phyloP scores from a whole-genome alignment of 2,329 filamentous ascomycete genomes.

The Penicillium sp. region DNA sequence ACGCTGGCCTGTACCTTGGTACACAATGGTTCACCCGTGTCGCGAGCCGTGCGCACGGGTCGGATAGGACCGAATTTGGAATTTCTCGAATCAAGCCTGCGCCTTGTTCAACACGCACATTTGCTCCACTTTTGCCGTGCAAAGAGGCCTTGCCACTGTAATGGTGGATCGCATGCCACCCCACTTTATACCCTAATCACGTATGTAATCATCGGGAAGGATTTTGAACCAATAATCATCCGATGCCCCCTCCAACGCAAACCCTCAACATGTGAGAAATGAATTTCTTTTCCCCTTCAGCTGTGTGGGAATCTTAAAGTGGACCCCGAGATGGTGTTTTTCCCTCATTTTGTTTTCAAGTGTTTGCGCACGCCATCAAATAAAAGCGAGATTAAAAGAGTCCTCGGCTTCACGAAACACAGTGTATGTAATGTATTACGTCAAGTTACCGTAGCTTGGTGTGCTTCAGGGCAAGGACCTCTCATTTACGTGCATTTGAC shows the following conservation, averaged over 20 bases:
- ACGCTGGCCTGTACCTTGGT: neutral
- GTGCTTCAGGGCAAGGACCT: constrained; percentile 16
- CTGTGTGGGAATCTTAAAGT: neutral
- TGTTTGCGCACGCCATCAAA: neutral
- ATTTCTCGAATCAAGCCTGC: constrained; percentile 8
- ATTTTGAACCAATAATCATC: neutral
- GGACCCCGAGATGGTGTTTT: neutral
- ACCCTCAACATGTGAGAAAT: neutral
- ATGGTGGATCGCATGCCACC: neutral
- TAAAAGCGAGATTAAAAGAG: neutral
- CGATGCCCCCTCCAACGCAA: neutral
- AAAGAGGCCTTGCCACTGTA: neutral
- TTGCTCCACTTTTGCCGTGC: neutral
- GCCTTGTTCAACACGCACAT: neutral
- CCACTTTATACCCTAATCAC: neutral
- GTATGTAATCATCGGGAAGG: neutral
- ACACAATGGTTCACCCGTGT: constrained; percentile 1
- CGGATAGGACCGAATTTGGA: constrained; percentile 16
- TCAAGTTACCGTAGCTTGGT: neutral
- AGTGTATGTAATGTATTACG: neutral
- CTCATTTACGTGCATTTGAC: constrained; percentile 36
- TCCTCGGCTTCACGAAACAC: neutral
- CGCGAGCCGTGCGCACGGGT: constrained; percentile 17
- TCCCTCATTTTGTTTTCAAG: neutral
- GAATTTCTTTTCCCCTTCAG: neutral